A percentile compares a stretch with the other conserved stretches of the same genome.
Conservation (phyloP, 345 rosid species). For the Pistacia integerrima region DNA sequence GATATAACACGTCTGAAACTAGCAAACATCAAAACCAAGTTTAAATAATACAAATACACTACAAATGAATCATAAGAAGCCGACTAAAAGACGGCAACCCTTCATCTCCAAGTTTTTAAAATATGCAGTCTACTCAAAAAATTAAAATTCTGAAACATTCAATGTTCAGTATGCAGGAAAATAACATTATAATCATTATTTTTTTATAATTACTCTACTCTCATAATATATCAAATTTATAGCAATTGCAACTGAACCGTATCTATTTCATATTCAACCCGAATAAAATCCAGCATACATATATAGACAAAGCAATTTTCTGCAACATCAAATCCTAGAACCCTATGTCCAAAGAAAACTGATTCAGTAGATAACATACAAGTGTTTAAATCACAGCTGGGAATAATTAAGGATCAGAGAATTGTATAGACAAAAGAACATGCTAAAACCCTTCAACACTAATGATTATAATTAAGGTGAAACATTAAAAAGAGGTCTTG, state of each 20-base stretch:
- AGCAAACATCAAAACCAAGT: background rate
- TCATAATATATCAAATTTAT: too few relatives aligned
- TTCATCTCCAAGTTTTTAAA: background rate
- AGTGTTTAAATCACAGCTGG: too few relatives aligned
- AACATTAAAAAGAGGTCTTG: background rate
- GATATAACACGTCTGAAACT: background rate
- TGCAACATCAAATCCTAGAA: conserved; percentile 8
- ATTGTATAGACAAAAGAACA: background rate
- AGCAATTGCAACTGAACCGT: too few relatives aligned
- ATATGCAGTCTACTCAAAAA: too few relatives aligned
- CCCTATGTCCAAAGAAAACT: background rate
- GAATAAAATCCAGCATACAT: background rate
- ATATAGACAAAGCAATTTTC: conserved; percentile 2
- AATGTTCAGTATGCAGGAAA: background rate
- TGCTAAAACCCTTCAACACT: background rate
- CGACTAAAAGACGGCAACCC: background rate
- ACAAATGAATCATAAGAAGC: background rate
- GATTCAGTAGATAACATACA: background rate
- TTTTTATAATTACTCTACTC: background rate
- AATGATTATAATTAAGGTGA: background rate
- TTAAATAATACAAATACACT: background rate
- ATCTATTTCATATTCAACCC: background rate
- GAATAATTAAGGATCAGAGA: background rate
- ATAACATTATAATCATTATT: background rate
- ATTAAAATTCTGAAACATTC: too few relatives aligned